Evolutionary conservation across 2,329 filamentous ascomycete species (phyloP).

Genomic region (Alternaria burnsii): DNA sequence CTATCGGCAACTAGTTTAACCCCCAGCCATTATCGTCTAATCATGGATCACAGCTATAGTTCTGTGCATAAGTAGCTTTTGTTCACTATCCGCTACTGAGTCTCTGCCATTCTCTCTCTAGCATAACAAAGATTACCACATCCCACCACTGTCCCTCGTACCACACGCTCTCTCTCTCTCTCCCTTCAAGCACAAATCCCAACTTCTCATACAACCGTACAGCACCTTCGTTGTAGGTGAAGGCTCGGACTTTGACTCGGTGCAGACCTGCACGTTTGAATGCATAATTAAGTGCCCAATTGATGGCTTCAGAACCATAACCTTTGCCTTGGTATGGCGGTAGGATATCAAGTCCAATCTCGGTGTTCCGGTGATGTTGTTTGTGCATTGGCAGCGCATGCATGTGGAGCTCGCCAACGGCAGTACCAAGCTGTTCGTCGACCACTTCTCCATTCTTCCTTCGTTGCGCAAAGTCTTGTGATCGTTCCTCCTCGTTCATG

Average conservation of each 20-base stretch:
- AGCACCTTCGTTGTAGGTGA: conserved; percentile 56
- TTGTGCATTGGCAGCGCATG: background rate
- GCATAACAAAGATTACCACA: conserved; percentile 36
- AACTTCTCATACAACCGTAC: conserved; percentile 55
- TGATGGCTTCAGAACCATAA: conserved; percentile 59
- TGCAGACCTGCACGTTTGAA: conserved; percentile 58
- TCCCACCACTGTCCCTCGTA: conserved; percentile 55
- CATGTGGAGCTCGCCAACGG: conserved; percentile 31
- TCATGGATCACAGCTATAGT: too few species aligned
- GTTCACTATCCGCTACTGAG: background rate
- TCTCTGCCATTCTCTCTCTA: conserved; percentile 40
- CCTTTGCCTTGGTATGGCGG: conserved; percentile 50
- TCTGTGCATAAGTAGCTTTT: too few species aligned
- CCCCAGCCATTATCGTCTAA: background rate
- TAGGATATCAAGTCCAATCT: conserved; percentile 53
- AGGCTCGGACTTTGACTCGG: conserved; percentile 52
- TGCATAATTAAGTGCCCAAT: conserved; percentile 59
- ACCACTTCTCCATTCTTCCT: background rate
- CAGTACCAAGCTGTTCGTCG: background rate
- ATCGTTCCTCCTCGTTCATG: background rate
- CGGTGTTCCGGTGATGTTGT: conserved; percentile 54
- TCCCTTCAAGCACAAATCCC: conserved; percentile 58
- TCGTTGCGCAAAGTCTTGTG: background rate
- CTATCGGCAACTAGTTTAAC: background rate
- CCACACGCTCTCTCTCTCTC: conserved; percentile 55